phyloP scores from a whole-genome alignment of 2,329 filamentous ascomycete genomes.

The Colletotrichum tabaci region DNA sequence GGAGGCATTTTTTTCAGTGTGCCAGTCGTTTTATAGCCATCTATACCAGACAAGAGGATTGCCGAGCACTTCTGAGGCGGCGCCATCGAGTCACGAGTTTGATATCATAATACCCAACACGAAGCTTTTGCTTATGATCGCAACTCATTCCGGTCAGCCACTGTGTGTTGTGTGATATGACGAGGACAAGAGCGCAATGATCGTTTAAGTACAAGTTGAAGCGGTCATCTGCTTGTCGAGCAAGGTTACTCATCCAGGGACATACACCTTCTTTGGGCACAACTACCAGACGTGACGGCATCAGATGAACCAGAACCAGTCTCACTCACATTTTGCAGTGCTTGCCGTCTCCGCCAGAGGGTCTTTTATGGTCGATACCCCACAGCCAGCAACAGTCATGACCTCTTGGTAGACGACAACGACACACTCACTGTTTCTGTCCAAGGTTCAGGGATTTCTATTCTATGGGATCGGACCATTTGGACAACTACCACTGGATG shows the following conservation, averaged over 20 bases:
- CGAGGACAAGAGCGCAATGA: neutral
- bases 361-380: neutral
- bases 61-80: neutral
- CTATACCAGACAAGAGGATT: conserved; percentile 19
- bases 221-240: neutral
- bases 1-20: neutral
- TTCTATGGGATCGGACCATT: no score
- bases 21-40: conserved; percentile 19
- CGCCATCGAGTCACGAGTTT: neutral
- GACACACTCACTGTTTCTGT: no score
- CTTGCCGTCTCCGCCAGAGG: neutral
- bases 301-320: neutral
- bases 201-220: neutral
- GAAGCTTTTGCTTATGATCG: neutral
- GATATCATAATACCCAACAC: conserved; percentile 29
- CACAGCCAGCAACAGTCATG: neutral
- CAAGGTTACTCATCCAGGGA: neutral
- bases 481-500: no score
- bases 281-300: neutral
- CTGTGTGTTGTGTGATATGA: neutral
- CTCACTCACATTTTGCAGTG: neutral
- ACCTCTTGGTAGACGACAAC: neutral
- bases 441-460: no score
- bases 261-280: no score
- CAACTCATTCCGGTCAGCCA: no score